Base-by-base conservation (phyloP, 2,329 filamentous ascomycete genomes). In the Alternaria rosae region DNA sequence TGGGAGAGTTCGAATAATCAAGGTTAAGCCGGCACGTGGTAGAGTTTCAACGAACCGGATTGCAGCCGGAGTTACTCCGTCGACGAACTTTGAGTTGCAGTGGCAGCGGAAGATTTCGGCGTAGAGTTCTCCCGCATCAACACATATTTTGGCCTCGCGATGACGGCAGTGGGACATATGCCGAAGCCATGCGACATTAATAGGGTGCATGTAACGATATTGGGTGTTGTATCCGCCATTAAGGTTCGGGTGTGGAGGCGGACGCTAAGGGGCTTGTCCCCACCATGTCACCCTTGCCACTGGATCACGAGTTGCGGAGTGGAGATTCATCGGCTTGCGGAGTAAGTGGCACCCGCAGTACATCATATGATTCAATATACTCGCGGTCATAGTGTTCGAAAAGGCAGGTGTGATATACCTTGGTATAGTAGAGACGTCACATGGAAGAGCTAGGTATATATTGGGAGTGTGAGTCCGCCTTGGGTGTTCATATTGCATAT, bases 51-150 rank as follows among this genome's bases (percentile, higher is more conserved):
- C 13, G 28, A 38, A 51, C 47, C 47, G 30, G 47, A 35, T 51
- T 25, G n/a, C 28, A n/a, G 15, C 47, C 20, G 47, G 47, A 51
- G 13, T 51, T 51, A 5, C 47, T 51, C 47, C 28, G 47, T 21
- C 9, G 23, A 38, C 47, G 13, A 51, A n/a, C 20, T 38, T 38
- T 51, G 6, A 13, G 13, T 51, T 5, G 47, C 30, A 35, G 47
- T 51, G 47, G 47, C n/a, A 35, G 51, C 47, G 47, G 47, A 51
- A 38, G 30, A 51, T 51, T 51, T 51, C 13, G 42, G 25, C 30
- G 38, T 30, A 28, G 35, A 52, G 56, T 61, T 61, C 38, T 61
- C 57, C 58, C 58, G 58, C 35, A 57, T 32, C 23, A 17, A n/a
- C 38, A 54, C 44, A 52, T 30, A 21, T 47, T 30, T 23, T 32